Conservation (phyloP, 2,329 filamentous ascomycete genomes). For the Diatrype stigma region DNA sequence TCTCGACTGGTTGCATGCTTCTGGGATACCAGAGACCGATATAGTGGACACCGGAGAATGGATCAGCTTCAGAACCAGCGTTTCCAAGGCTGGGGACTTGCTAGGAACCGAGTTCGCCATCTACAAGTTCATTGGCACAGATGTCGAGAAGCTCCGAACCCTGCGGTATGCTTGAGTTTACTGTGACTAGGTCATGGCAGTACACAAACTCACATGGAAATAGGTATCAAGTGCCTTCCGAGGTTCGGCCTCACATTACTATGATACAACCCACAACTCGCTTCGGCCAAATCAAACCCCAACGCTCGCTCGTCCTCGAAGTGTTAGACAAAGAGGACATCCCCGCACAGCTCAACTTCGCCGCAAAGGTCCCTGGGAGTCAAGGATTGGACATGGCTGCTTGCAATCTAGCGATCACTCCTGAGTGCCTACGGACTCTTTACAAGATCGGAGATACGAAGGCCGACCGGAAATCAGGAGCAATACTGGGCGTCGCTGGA, state of each 20-base stretch:
- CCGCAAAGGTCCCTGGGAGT: slow-evolving; percentile 10
- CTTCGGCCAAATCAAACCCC: slow-evolving; percentile 48
- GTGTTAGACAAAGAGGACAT: slow-evolving; percentile 24
- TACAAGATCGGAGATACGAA: slow-evolving; percentile 43
- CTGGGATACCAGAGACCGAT: slow-evolving; percentile 46
- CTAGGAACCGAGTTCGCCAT: slow-evolving; percentile 54
- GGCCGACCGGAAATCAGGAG: slow-evolving; percentile 29
- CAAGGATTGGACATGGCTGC: slow-evolving; percentile 19
- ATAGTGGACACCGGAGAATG: slow-evolving; percentile 44
- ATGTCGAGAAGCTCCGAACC: slow-evolving; percentile 44
- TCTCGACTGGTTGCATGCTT: slow-evolving; percentile 49
- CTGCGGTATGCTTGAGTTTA: slow-evolving; percentile 20
- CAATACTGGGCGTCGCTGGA: slow-evolving; percentile 40
- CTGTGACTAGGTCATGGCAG: background rate
- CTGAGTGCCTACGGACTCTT: slow-evolving; percentile 43
- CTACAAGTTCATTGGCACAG: slow-evolving; percentile 43
- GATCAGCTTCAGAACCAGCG: slow-evolving; percentile 54
- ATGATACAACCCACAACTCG: slow-evolving; percentile 63
- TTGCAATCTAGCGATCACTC: slow-evolving; percentile 40
- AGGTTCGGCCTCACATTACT: slow-evolving; percentile 50
- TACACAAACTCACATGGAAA: slow-evolving; percentile 6
- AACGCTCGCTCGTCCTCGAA: slow-evolving; percentile 36
- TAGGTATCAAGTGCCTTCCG: slow-evolving; percentile 57
- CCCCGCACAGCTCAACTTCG: slow-evolving; percentile 6
- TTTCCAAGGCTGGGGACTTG: slow-evolving; percentile 49